Conservation (phyloP, 805 yeast genomes). For the Candida fluviatilis region DNA sequence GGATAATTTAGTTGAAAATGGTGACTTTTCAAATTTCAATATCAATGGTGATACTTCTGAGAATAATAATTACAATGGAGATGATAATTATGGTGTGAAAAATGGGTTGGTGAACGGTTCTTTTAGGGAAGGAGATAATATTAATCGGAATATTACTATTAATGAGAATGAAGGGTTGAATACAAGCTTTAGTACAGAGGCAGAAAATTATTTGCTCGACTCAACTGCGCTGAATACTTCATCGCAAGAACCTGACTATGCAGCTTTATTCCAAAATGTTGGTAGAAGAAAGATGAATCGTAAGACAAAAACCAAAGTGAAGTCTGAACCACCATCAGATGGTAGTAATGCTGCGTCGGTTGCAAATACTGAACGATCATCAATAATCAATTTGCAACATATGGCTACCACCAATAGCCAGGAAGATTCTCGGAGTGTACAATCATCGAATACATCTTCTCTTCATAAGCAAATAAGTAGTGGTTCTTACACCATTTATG, state of each 20-base stretch:
- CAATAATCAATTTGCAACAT: constrained; percentile 7
- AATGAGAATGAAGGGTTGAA: constrained; percentile 1
- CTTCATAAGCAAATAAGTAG: constrained; percentile 2
- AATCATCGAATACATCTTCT: constrained; percentile 13
- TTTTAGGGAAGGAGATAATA: background rate
- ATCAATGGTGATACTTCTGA: background rate
- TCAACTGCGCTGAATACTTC: constrained; percentile 15
- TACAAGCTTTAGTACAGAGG: constrained; percentile 1
- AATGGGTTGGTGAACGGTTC: background rate
- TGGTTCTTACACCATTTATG: background rate
- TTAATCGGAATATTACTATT: background rate
- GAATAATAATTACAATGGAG: background rate
- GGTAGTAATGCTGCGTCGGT: constrained; percentile 6
- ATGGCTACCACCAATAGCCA: constrained; percentile 2
- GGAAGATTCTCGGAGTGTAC: constrained; percentile 6
- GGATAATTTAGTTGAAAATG: constrained; percentile 4
- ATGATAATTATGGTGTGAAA: background rate
- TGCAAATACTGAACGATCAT: constrained; percentile 15
- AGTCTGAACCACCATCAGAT: constrained; percentile 13
- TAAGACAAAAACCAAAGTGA: constrained; percentile 21
- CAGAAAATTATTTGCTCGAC: constrained; percentile 9
- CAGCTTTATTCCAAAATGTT: constrained; percentile 40
- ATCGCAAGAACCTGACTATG: constrained; percentile 35
- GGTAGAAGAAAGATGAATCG: constrained; percentile 35
- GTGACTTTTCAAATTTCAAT: background rate